Base-by-base conservation (phyloP, 2,329 filamentous ascomycete genomes). In the Botrytis galanthina region DNA sequence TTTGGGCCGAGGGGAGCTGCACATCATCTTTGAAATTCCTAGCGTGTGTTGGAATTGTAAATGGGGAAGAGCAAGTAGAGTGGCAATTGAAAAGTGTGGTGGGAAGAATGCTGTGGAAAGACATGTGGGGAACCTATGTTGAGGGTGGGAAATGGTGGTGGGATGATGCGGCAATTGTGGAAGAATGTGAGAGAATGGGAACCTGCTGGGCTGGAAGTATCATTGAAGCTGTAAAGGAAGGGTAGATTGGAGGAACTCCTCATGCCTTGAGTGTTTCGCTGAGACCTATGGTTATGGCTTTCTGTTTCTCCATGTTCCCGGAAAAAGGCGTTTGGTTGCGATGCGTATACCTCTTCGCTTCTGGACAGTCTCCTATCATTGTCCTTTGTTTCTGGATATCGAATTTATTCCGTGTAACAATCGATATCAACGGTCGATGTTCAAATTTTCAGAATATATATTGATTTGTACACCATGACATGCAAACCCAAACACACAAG, bases 191-290 rank as follows among this genome's bases (percentile, higher is more conserved):
- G 26, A 81, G 84, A 72, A 78, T 86, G 74, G 85, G 85, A 7
- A 91, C 89, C 0, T 83, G 84, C 72, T 91, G 88, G 87, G 86
- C 90, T 75, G 90, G 89, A 77, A 85, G 85, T 70, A 81, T 88
- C 32, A 86, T 90, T 73, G 84, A 88, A 72, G 88, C 86, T 1
- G 83, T 89, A 42, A 90, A 88, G 77, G 83, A 78, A 71, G 73
- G 63, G 10, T 73, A 72, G 26, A 32, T 12, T 9, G 4, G 44
- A 5, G 32, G 16, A 4, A 51, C 4, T 9, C 29, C 4, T 44
- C 61, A n/a, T 42, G 32, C 14, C 42, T 48, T 46, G 29, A 35
- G 22, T 22, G 16, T 57, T 44, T 46, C 4, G 12, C n/a, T 35
- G 16, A 29, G 37, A 22, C 22, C 48, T 57, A 26, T 6, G 39